These are phyloP conservation scores for Phaffia tasmanica DNA, from an alignment of 768 basidiomycete genomes.

Conservation along the genomic window DNA sequence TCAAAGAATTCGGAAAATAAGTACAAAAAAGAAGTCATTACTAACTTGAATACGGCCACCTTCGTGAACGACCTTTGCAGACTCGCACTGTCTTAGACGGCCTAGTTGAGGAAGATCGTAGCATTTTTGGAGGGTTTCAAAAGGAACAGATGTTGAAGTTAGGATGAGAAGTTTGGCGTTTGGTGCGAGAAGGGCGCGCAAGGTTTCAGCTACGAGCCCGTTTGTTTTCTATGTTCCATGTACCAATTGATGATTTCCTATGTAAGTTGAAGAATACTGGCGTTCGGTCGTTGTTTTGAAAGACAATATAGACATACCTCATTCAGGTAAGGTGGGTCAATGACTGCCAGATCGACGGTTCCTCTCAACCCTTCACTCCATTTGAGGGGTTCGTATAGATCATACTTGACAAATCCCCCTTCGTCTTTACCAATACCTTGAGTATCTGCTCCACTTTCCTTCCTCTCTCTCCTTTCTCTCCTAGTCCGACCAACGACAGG, in stretches of 20 bases:
- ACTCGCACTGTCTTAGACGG: slow-evolving; percentile 9
- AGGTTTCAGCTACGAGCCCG: slow-evolving; percentile 27
- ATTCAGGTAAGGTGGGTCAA: slow-evolving; percentile 32
- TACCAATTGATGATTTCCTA: too few species aligned
- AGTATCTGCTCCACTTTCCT: neutral
- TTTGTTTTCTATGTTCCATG: slow-evolving; percentile 22
- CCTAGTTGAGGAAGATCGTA: slow-evolving; percentile 27
- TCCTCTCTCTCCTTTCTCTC: neutral
- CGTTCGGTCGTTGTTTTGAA: too few species aligned
- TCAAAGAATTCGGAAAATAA: neutral
- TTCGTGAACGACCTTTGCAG: slow-evolving; percentile 20
- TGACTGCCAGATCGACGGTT: slow-evolving; percentile 29
- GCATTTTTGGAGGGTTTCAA: slow-evolving; percentile 11
- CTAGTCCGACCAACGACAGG: slow-evolving; percentile 15
- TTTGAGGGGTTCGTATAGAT: slow-evolving; percentile 28
- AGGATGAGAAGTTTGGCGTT: slow-evolving; percentile 29
- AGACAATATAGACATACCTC: slow-evolving; percentile 26
- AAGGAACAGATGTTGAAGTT: slow-evolving; percentile 29
- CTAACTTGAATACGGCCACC: slow-evolving; percentile 21
- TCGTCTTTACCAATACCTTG: neutral
- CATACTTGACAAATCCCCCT: slow-evolving; percentile 29
- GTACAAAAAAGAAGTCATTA: neutral
- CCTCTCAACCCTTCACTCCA: slow-evolving; percentile 25
- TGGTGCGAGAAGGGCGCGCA: slow-evolving; percentile 27
- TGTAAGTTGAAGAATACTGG: neutral